Evolutionary conservation across 1,284 basidiomycete genomes (phyloP).

Genomic region (Neolentinus lepideus): DNA sequence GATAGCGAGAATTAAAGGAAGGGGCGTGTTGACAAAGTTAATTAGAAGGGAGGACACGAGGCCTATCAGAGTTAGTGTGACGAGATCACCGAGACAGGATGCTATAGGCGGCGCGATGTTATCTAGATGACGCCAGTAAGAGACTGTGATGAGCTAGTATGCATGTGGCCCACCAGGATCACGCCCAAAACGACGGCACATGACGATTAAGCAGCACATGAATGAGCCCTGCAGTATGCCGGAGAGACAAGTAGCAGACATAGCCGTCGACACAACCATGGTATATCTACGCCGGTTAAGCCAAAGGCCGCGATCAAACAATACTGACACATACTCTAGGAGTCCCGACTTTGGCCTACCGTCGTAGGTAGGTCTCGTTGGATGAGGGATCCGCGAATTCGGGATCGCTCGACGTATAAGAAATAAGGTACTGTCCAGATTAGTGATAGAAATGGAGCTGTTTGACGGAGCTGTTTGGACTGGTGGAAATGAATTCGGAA

Average conservation of each 20-base stretch:
- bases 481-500: conserved; percentile 33
- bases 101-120: conserved; percentile 95
- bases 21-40: conserved; percentile 52
- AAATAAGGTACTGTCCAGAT: neutral
- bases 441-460: neutral
- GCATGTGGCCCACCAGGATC: conserved; percentile 66
- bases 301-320: neutral
- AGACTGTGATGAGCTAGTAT: neutral
- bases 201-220: conserved; percentile 83
- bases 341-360: conserved; percentile 34
- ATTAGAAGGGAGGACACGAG: conserved; percentile 61
- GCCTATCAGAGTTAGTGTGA: conserved; percentile 80
- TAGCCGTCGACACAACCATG: conserved; percentile 84
- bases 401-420: conserved; percentile 3
- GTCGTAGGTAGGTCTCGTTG: conserved; percentile 9
- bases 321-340: conserved; percentile 37
- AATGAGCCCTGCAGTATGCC: conserved; percentile 84
- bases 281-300: conserved; percentile 45
- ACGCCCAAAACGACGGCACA: conserved; percentile 68
- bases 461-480: neutral
- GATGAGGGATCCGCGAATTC: conserved; percentile 8
- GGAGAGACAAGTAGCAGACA: conserved; percentile 82
- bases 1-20: conserved; percentile 57
- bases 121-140: conserved; percentile 40
- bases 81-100: conserved; percentile 86